A percentile compares a stretch with the other conserved stretches of the same genome.
phyloP scores from a whole-genome alignment of 768 basidiomycete genomes.

The Cyclocybe aegerita region DNA sequence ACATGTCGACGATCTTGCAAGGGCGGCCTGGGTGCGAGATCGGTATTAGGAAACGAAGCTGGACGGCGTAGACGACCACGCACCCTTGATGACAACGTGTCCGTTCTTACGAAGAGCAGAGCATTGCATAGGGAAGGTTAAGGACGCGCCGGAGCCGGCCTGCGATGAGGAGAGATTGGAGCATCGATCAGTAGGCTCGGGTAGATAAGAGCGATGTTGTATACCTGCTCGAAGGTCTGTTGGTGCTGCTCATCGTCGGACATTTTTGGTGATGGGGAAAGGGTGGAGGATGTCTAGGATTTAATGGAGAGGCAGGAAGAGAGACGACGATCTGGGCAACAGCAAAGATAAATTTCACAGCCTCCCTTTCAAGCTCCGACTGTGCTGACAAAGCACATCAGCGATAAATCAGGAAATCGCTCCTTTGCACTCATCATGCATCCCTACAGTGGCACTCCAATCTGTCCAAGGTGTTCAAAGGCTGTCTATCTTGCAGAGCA shows the following conservation, averaged over 20 bases:
- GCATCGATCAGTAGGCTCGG: constrained; percentile 8
- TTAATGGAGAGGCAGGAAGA: constrained; percentile 17
- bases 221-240: constrained; percentile 81
- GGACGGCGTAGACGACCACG: neutral
- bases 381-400: constrained; percentile 20
- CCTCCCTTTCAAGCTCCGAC: constrained; percentile 33
- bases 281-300: constrained; percentile 21
- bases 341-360: constrained; percentile 32
- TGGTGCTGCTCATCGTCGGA: constrained; percentile 90
- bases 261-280: constrained; percentile 48
- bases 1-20: constrained; percentile 99
- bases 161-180: constrained; percentile 26
- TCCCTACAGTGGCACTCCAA: constrained; percentile 68
- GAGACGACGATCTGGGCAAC: constrained; percentile 17
- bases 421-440: constrained; percentile 46
- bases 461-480: constrained; percentile 74
- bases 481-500: constrained; percentile 89
- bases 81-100: constrained; percentile 94
- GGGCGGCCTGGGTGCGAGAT: constrained; percentile 59
- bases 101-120: constrained; percentile 93
- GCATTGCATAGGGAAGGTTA: constrained; percentile 89
- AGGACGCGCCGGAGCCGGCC: constrained; percentile 74
- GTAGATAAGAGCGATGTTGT: neutral
- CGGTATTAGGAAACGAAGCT: constrained; percentile 4
- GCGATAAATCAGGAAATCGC: constrained; percentile 15